phyloP scores from a whole-genome alignment of 2,329 filamentous ascomycete species.

The Aspergillus phoenicis region DNA sequence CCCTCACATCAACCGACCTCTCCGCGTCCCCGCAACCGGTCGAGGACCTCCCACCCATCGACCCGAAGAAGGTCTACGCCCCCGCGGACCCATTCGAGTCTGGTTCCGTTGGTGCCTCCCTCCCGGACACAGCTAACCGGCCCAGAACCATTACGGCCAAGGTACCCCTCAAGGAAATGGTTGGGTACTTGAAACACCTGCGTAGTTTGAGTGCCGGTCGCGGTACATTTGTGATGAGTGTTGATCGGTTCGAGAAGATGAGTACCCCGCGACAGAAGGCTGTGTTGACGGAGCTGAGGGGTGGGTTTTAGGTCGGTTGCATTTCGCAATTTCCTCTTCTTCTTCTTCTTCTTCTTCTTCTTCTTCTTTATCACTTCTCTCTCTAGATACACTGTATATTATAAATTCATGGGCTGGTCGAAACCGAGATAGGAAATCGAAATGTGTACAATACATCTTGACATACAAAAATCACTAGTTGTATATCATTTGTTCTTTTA shows the following conservation, averaged over 20 bases:
- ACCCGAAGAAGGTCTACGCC: conserved; percentile 76
- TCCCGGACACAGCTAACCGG: conserved; percentile 40
- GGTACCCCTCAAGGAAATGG: conserved; percentile 94
- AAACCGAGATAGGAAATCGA: neutral
- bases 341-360: neutral
- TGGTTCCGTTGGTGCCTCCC: conserved; percentile 25
- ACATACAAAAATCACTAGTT: neutral
- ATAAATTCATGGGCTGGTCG: too few species aligned
- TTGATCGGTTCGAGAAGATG: conserved; percentile 72
- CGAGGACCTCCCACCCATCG: conserved; percentile 56
- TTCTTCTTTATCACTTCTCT: neutral
- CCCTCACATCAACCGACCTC: conserved; percentile 33
- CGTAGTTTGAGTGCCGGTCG: conserved; percentile 85
- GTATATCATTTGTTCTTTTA: too few species aligned
- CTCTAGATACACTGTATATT: neutral
- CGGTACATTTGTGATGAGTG: conserved; percentile 73
- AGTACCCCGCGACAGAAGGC: conserved; percentile 61
- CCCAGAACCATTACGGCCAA: conserved; percentile 74
- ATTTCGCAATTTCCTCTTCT: too few species aligned
- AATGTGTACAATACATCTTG: neutral
- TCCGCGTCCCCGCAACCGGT: conserved; percentile 17
- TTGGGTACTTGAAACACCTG: conserved; percentile 87
- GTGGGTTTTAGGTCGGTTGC: conserved; percentile 27
- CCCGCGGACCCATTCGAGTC: conserved; percentile 77
- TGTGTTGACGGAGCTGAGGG: conserved; percentile 52